Percentiles rank a stretch among this genome's conserved stretches.
phyloP scores from a whole-genome alignment of 1,139 yeast species.

The Yamadazyma triangularis region DNA sequence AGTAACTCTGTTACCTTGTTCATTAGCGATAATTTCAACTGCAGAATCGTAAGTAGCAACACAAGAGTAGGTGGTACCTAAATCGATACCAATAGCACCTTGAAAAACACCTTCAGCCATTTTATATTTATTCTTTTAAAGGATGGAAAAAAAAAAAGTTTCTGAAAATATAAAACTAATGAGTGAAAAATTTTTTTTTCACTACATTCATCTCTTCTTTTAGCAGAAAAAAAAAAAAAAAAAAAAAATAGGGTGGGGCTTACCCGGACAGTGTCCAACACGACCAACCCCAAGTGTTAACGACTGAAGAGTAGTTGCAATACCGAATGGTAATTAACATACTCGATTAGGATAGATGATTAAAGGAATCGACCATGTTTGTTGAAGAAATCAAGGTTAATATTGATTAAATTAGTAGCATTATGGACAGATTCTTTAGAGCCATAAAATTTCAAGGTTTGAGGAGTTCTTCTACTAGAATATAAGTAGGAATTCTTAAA shows the following conservation, averaged over 20 bases:
- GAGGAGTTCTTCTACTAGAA: conserved; percentile 8
- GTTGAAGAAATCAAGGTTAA: no score
- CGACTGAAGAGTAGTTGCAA: no score
- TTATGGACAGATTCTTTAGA: conserved; percentile 13
- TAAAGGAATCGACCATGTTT: no score
- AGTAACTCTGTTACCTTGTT: conserved; percentile 69
- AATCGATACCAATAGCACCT: conserved; percentile 87
- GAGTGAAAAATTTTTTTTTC: conserved; percentile 12
- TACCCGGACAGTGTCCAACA: conserved; percentile 6
- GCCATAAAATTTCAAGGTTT: conserved; percentile 7
- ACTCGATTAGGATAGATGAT: no score
- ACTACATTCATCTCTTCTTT: conserved; percentile 9
- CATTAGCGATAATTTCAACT: conserved; percentile 59
- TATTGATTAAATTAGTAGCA: no score
- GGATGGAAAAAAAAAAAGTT: conserved; percentile 13
- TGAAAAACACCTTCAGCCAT: conserved; percentile 99
- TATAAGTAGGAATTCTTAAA: conserved; percentile 5
- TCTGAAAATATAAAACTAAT: conserved; percentile 4
- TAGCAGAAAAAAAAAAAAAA: conserved; percentile 1
- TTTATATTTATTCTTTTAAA: conserved; percentile 20
- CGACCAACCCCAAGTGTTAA: neutral
- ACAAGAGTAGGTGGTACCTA: conserved; percentile 84
- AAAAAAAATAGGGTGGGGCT: conserved; percentile 4
- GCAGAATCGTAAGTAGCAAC: conserved; percentile 77
- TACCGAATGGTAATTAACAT: no score